Evolutionary conservation across 2,329 filamentous ascomycete species (phyloP).

Genomic region (Scolecobasidium constrictum): DNA sequence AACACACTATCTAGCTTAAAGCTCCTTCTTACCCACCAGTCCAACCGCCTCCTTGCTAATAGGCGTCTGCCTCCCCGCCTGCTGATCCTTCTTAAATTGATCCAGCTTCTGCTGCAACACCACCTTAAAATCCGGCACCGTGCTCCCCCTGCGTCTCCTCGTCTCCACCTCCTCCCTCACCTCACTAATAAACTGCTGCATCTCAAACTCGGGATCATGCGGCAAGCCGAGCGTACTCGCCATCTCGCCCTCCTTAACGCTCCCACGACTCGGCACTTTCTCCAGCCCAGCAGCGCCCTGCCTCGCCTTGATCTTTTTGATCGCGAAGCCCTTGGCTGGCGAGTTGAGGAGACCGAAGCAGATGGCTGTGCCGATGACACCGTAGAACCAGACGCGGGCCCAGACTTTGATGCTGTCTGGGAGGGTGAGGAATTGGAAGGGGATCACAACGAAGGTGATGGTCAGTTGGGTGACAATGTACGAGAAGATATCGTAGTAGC

Average conservation of each 20-base stretch:
- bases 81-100: slow-evolving; percentile 1
- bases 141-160: slow-evolving; percentile 32
- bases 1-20: background rate
- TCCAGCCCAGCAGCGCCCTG: slow-evolving; percentile 12
- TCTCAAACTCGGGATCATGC: slow-evolving; percentile 61
- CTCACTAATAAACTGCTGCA: slow-evolving; percentile 69
- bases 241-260: slow-evolving; percentile 6
- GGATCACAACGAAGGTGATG: slow-evolving; percentile 72
- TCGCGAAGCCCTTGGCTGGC: slow-evolving; percentile 51
- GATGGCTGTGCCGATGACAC: slow-evolving; percentile 52
- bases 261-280: background rate
- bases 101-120: slow-evolving; percentile 37
- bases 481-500: slow-evolving; percentile 73
- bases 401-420: slow-evolving; percentile 62
- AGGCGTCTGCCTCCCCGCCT: background rate
- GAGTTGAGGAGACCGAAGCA: slow-evolving; percentile 70
- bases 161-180: slow-evolving; percentile 62
- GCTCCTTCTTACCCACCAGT: background rate
- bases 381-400: slow-evolving; percentile 83
- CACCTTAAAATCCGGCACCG: slow-evolving; percentile 39
- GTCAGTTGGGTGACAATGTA: slow-evolving; percentile 68
- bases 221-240: slow-evolving; percentile 63
- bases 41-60: background rate
- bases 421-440: slow-evolving; percentile 75
- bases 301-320: slow-evolving; percentile 26